A percentile compares a stretch with the other conserved stretches of the same genome.
These are phyloP conservation scores for Cystobasidium slooffiae DNA, from an alignment of 1,284 basidiomycete genomes.

Conservation along the genomic window DNA sequence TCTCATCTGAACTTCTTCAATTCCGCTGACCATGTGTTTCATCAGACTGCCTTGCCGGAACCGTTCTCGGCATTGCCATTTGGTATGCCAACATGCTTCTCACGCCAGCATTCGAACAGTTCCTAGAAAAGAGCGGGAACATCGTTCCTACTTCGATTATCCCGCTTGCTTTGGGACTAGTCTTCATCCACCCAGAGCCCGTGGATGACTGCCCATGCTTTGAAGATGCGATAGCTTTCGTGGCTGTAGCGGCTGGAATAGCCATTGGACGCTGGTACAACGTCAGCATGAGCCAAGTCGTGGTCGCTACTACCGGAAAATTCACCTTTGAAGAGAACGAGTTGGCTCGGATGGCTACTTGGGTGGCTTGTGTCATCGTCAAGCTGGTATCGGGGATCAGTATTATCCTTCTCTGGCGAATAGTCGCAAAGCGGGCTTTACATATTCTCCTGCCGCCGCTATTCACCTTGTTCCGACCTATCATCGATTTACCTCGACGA, in stretches of 20 bases:
- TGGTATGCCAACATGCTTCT: constrained; percentile 38
- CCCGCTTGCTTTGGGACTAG: constrained; percentile 69
- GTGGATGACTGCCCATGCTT: constrained; percentile 97
- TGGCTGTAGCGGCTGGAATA: constrained; percentile 80
- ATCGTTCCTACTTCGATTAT: constrained; percentile 58
- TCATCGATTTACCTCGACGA: constrained; percentile 56
- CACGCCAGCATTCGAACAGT: constrained; percentile 7
- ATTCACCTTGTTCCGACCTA: constrained; percentile 71
- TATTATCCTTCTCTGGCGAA: constrained; percentile 47
- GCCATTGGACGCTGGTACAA: constrained; percentile 68
- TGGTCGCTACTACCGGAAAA: not conserved
- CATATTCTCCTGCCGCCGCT: constrained; percentile 76
- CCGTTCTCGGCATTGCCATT: constrained; percentile 34
- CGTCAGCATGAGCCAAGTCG: not conserved
- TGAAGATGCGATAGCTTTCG: constrained; percentile 92
- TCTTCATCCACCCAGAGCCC: constrained; percentile 81
- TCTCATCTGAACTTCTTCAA: too few species aligned
- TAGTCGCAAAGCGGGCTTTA: constrained; percentile 75
- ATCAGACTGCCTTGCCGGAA: constrained; percentile 41
- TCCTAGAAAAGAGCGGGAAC: constrained; percentile 16
- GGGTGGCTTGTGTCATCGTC: constrained; percentile 35
- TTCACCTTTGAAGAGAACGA: constrained; percentile 13
- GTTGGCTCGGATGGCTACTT: constrained; percentile 19
- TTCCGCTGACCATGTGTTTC: not conserved
- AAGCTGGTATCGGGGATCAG: constrained; percentile 51